Evolutionary conservation across 371 early-diverging fungal species (phyloP), one percentile per base, ranked within the genome.

Genomic region (Mucor irregularis): DNA sequence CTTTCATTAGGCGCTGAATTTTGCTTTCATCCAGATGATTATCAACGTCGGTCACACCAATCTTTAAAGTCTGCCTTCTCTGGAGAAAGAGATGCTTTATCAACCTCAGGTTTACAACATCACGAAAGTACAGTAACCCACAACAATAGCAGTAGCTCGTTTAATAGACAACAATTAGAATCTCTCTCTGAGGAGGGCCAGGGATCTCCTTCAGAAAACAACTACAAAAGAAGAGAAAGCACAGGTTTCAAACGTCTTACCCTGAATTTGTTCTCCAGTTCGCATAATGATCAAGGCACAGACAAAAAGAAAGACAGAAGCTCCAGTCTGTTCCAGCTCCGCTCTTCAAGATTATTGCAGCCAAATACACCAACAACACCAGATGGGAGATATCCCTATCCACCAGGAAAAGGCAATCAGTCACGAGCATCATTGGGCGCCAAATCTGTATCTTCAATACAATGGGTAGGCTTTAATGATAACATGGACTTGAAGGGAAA

Each of bases 381-480:
- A 21, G 53, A 34, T 13, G 44, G 43, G n/a, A 31, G 22, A 11
- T 48, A 34, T 16, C 24, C 47, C 11, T 17, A 53, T 14, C 30
- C 46, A 16, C 14, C 24, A n/a, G n/a, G n/a, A n/a, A 26, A 21
- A 19, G 37, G 30, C 43, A 28, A 8, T 46, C 31, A 55, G 8
- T 53, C 68, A 16, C 49, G 61, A 7, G 29, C 25, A 1, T 71
- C 72, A 2, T 17, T 62, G 5, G 62, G 66, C 21, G 59, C 57
- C 1, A 60, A 58, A n/a, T 73, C 74, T 0, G 74, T 73, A 2
- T 48, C 67, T 0, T 70, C 70, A 4, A 58, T 73, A 3, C 74
- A 73, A 21, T 73, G 74, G 74, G 68, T 73, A 1, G 70, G 61
- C 21, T 73, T 73, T 21, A 73, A 73, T 46, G 66, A 73, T 25